phyloP scores from a whole-genome alignment of 768 basidiomycete species.

The Cyclocybe aegerita region DNA sequence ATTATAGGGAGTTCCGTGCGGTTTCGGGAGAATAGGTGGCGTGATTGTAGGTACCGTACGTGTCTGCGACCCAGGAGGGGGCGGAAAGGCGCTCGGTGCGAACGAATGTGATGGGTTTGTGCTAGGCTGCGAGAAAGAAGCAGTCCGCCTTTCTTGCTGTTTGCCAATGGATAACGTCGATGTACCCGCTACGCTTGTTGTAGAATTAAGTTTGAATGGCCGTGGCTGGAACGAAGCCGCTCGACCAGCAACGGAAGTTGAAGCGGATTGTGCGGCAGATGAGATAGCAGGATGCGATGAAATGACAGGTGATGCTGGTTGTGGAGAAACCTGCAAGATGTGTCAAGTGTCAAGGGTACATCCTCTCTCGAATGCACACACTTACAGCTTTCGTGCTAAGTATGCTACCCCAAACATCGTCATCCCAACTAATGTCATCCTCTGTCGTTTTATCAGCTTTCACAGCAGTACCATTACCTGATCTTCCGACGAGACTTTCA shows the following conservation, averaged over 20 bases:
- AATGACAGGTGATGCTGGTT: constrained; percentile 6
- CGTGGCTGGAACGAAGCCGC: constrained; percentile 31
- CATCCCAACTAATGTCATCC: constrained; percentile 60
- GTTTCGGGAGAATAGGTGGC: constrained; percentile 17
- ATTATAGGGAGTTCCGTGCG: constrained; percentile 12
- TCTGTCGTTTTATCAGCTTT: constrained; percentile 45
- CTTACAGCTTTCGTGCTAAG: constrained; percentile 43
- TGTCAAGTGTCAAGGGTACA: constrained; percentile 23
- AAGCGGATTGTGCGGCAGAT: constrained; percentile 19
- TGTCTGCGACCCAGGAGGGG: constrained; percentile 9
- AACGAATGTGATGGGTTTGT: constrained; percentile 6
- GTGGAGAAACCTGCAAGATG: constrained; percentile 2
- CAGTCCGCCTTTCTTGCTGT: constrained; percentile 7
- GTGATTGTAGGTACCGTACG: constrained; percentile 5
- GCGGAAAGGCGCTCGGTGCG: constrained; percentile 16
- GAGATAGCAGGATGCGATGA: neutral
- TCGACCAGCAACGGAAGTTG: constrained; percentile 9
- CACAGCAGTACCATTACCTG: constrained; percentile 36
- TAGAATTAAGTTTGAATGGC: constrained; percentile 40
- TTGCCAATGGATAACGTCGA: neutral
- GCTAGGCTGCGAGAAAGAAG: constrained; percentile 9
- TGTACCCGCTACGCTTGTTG: constrained; percentile 26
- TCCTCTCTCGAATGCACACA: neutral
- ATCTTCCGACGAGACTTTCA: constrained; percentile 76
- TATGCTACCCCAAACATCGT: constrained; percentile 85